Base-by-base conservation (phyloP, 1,284 basidiomycete species). In the Apiotrichum gracile region DNA sequence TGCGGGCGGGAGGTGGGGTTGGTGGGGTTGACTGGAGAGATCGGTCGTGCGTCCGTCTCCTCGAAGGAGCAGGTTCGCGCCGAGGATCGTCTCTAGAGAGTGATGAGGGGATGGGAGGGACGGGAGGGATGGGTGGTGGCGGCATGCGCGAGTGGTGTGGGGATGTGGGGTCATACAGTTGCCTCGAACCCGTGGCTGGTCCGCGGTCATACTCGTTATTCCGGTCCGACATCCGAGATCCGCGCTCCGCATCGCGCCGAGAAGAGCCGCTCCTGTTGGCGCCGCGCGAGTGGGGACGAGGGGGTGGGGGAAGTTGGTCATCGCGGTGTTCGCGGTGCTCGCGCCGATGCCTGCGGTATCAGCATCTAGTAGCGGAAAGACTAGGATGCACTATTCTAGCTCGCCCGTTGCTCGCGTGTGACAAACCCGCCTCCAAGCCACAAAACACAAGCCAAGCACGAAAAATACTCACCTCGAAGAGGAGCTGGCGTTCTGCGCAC, bases 181-280 rank as follows among this genome's bases (percentile, higher is more conserved):
- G 59, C 24, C 48, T 40, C 5, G 57, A 37, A 5, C 34, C 22
- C 5, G 51, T 26, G 1, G 42, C 19, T 6, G 51, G 55, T 29
- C 59, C 59, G 10, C 59, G 55, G 37, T 61, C 55, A 49, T 43
- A 61, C n/a, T 61, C 59, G 41, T 47, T 55, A 16, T 19, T n/a
- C 37, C 42, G 35, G 26, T 55, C 44, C 21, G 35, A 17, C 27
- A 19, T 27, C 12, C 47, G 31, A 6, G 42, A 14, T 25, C 40
- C 39, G 16, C 38, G 46, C 7, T 45, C 37, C 16, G 27, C 24
- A 25, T 54, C 52, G n/a, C 38, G 47, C 4, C 47, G 38, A 5
- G 47, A 24, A 19, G 22, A 13, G 10, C 39, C 43, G 17, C 43
- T 33, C 43, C 43, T 45, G 21, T 45, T 17, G 5, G 43, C 43